phyloP scores from a whole-genome alignment of 495 filamentous ascomycete genomes.

The Amniculicola lignicola region DNA sequence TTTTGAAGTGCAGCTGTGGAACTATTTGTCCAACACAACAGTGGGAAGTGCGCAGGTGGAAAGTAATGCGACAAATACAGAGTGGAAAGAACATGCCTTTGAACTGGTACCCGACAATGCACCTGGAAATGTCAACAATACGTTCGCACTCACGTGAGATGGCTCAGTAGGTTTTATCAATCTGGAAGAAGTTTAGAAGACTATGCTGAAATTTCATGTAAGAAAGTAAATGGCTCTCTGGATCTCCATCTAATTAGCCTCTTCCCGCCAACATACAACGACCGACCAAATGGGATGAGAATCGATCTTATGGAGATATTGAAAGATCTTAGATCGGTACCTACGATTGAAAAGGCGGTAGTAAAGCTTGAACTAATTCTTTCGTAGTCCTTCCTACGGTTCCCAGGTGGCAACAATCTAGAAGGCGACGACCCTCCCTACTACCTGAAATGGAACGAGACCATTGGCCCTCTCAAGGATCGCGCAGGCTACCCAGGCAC shows the following conservation, averaged over 20 bases:
- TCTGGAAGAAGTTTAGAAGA: neutral
- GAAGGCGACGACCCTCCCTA: conserved; percentile 38
- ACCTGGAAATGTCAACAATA: conserved; percentile 42
- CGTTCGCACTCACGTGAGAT: conserved; percentile 41
- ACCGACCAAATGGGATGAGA: conserved; percentile 38
- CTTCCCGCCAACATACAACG: conserved; percentile 43
- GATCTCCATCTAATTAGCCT: conserved; percentile 42
- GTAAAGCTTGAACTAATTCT: neutral
- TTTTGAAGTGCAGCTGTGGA: conserved; percentile 46
- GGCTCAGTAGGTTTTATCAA: conserved; percentile 17
- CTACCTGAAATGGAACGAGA: conserved; percentile 42
- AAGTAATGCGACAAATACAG: conserved; percentile 38
- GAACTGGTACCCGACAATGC: conserved; percentile 40
- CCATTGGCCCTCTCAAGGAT: conserved; percentile 39
- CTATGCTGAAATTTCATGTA: neutral
- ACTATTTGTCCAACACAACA: conserved; percentile 46
- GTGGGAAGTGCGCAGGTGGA: conserved; percentile 45
- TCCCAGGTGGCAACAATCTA: conserved; percentile 41
- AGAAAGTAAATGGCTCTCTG: conserved; percentile 12
- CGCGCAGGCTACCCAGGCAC: conserved; percentile 38
- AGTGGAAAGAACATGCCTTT: conserved; percentile 53
- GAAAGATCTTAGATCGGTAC: conserved; percentile 33
- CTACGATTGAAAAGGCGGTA: conserved; percentile 21
- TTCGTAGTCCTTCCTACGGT: conserved; percentile 22
- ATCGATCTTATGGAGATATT: conserved; percentile 40